Evolutionary conservation across 257 asterid species (phyloP).

Genomic region (Primulina huaijiensis): DNA sequence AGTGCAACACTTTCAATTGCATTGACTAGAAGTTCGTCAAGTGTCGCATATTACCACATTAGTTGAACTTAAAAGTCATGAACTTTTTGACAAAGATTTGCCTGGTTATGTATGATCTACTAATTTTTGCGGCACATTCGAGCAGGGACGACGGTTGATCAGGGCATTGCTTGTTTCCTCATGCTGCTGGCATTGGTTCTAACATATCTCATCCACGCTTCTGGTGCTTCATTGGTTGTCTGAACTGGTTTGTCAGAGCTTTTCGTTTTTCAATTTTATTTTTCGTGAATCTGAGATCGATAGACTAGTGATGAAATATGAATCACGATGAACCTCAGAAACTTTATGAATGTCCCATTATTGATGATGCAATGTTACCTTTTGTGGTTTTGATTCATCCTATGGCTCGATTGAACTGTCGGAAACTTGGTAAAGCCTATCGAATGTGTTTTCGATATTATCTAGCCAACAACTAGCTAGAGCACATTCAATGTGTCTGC

Average conservation of each 20-base stretch:
- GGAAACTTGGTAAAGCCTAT: too few relatives aligned
- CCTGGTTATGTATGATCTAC: background rate
- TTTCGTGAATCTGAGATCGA: slow-evolving; percentile 16
- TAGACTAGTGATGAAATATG: slow-evolving; percentile 13
- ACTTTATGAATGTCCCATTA: slow-evolving; percentile 1
- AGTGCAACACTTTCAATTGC: background rate
- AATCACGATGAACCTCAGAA: background rate
- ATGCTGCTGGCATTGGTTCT: slow-evolving; percentile 73
- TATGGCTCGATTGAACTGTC: too few relatives aligned
- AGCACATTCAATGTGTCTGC: slow-evolving; percentile 25
- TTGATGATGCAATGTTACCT: background rate
- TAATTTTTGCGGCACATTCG: background rate
- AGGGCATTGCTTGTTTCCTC: slow-evolving; percentile 62
- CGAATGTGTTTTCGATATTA: too few relatives aligned
- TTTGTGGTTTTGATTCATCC: too few relatives aligned
- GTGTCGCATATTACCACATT: background rate
- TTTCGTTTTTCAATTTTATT: slow-evolving; percentile 3
- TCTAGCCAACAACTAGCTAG: background rate
- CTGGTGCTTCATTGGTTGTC: slow-evolving; percentile 45
- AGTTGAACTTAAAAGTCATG: background rate
- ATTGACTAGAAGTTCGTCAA: background rate
- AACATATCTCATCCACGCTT: slow-evolving; percentile 65
- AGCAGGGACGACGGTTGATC: slow-evolving; percentile 74
- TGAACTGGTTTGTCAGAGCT: slow-evolving; percentile 23
- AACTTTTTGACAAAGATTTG: background rate